Conservation (phyloP, 1,139 yeast genomes). For the Magnusiomyces sp. region DNA sequence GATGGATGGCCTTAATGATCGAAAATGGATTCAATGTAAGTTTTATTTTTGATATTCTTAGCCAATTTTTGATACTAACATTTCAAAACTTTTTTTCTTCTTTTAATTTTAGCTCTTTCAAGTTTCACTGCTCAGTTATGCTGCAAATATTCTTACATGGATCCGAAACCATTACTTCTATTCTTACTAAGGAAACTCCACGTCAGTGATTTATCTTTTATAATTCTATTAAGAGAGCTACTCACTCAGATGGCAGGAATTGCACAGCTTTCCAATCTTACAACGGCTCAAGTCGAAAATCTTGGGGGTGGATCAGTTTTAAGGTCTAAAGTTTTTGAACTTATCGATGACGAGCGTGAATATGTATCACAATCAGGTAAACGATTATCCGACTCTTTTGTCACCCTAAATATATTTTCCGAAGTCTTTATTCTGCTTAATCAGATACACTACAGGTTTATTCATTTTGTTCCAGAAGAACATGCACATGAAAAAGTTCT, state of each 20-base stretch:
- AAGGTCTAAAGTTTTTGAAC: conserved; percentile 46
- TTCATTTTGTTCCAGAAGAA: conserved; percentile 37
- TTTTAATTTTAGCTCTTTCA: no score
- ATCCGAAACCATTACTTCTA: conserved; percentile 39
- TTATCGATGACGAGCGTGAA: conserved; percentile 49
- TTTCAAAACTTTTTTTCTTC: no score
- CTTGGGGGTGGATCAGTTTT: conserved; percentile 59
- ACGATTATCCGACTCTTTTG: conserved; percentile 44
- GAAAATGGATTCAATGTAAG: conserved; percentile 82
- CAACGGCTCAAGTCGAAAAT: conserved; percentile 55
- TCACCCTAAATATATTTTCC: conserved; percentile 40
- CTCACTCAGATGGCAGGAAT: conserved; percentile 77
- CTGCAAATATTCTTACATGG: conserved; percentile 27
- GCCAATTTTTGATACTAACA: no score
- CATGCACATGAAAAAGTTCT: conserved; percentile 57
- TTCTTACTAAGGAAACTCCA: conserved; percentile 62
- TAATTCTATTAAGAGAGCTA: conserved; percentile 62
- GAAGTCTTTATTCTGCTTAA: conserved; percentile 62
- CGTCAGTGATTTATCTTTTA: conserved; percentile 51
- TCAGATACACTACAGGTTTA: conserved; percentile 34
- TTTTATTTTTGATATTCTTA: no score
- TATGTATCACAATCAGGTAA: conserved; percentile 39
- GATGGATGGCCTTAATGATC: conserved; percentile 70
- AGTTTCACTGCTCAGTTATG: conserved; percentile 34
- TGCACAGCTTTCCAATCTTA: conserved; percentile 56